Evolutionary conservation across 768 basidiomycete species (phyloP).

Genomic region (Suillus tomentosus): DNA sequence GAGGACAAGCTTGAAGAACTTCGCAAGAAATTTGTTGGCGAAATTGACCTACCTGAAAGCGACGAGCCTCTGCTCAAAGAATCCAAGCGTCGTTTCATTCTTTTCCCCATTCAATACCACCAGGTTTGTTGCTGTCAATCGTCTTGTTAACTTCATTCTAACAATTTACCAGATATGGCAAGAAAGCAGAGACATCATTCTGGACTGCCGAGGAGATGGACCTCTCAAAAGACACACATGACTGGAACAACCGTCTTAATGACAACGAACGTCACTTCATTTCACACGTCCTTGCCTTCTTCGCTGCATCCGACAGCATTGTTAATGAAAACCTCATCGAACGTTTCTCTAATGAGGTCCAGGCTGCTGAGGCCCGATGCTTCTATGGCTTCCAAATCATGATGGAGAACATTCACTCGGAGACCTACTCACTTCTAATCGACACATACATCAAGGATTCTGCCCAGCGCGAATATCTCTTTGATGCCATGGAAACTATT

Average conservation of each 20-base stretch:
- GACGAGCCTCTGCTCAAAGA: slow-evolving; percentile 80
- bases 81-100: slow-evolving; percentile 75
- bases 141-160: background rate
- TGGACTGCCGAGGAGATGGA: slow-evolving; percentile 96
- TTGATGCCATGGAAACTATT: slow-evolving; percentile 92
- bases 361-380: slow-evolving; percentile 89
- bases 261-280: slow-evolving; percentile 86
- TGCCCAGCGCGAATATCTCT: slow-evolving; percentile 74
- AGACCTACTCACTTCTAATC: slow-evolving; percentile 95
- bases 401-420: slow-evolving; percentile 98
- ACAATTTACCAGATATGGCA: slow-evolving; percentile 74
- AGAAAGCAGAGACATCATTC: slow-evolving; percentile 91
- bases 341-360: slow-evolving; percentile 91
- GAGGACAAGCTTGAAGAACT: slow-evolving; percentile 41
- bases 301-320: slow-evolving; percentile 94
- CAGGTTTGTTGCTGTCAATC: slow-evolving; percentile 56
- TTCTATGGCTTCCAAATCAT: slow-evolving; percentile 99
- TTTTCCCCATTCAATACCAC: slow-evolving; percentile 89
- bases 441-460: slow-evolving; percentile 92
- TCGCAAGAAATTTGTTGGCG: slow-evolving; percentile 59
- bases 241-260: slow-evolving; percentile 85
- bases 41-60: slow-evolving; percentile 60
- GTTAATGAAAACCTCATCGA: slow-evolving; percentile 96
- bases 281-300: slow-evolving; percentile 93
- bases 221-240: slow-evolving; percentile 78